Conservation (phyloP, 2,329 filamentous ascomycete species). For the Verticillium isaacii region DNA sequence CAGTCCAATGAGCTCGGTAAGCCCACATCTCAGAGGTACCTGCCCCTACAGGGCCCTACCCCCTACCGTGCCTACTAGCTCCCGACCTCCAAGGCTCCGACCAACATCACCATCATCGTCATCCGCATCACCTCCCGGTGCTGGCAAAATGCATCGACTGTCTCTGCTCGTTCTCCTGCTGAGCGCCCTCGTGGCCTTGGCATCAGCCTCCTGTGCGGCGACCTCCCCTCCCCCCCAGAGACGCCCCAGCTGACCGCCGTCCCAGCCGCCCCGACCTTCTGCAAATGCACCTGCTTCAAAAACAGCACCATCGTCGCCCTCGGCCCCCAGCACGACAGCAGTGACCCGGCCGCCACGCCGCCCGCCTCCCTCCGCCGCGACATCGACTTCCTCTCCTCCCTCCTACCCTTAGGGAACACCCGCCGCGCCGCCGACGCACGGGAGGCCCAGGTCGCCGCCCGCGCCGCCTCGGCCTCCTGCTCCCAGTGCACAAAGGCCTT, state of each 20-base stretch:
- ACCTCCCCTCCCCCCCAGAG: not conserved
- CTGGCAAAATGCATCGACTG: constrained; percentile 22
- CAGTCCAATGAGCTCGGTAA: too few species aligned
- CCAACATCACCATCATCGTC: not conserved
- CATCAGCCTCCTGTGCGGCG: constrained; percentile 37
- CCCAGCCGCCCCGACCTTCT: constrained; percentile 57
- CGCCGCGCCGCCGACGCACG: constrained; percentile 7
- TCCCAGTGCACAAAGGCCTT: constrained; percentile 61
- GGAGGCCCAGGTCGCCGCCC: constrained; percentile 11
- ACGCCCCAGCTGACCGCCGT: not conserved
- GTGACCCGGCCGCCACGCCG: constrained; percentile 16
- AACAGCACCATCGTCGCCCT: constrained; percentile 65
- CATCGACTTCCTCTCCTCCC: constrained; percentile 12
- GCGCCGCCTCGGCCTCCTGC: constrained; percentile 44
- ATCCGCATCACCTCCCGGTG: not conserved
- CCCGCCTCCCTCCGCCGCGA: constrained; percentile 20
- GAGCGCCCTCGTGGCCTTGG: constrained; percentile 26
- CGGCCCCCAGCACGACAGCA: constrained; percentile 42
- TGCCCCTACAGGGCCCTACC: too few species aligned
- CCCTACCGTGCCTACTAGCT: not conserved
- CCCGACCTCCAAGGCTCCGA: not conserved
- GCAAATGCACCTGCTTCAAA: constrained; percentile 67
- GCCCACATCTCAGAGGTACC: too few species aligned
- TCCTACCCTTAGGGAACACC: constrained; percentile 13
- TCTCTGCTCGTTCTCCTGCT: constrained; percentile 30